These are phyloP conservation scores for Dalbergia oliveri DNA, from an alignment of 306 rosid species.

Conservation along the genomic window DNA sequence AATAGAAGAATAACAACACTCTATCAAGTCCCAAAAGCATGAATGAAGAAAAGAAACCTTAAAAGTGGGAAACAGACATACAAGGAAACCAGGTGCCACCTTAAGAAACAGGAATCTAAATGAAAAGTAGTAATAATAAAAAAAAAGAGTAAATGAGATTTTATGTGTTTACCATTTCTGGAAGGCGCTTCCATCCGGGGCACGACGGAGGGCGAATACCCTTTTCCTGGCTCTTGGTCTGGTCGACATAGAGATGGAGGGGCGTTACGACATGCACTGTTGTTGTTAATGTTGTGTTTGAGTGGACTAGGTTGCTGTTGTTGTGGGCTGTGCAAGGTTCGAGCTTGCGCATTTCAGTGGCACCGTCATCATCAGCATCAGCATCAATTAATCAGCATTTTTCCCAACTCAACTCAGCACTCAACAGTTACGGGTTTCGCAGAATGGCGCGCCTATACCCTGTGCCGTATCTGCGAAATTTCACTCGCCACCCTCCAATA, in stretches of 20 bases:
- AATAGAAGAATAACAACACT: not conserved
- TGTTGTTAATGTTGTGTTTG: not conserved
- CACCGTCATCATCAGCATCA: not conserved
- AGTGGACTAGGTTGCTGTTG: not conserved
- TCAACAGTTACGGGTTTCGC: too few relatives aligned
- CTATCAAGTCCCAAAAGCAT: not conserved
- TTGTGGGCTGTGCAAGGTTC: not conserved
- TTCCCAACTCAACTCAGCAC: too few relatives aligned
- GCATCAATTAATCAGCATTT: not conserved
- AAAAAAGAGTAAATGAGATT: too few relatives aligned
- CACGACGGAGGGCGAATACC: conserved; percentile 55
- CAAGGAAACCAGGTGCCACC: not conserved
- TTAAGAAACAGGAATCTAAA: not conserved
- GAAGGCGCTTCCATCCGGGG: conserved; percentile 72
- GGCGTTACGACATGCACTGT: conserved; percentile 28
- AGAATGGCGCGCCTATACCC: too few relatives aligned
- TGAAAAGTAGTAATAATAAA: not conserved
- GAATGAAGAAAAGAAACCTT: not conserved
- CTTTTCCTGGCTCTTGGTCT: conserved; percentile 58
- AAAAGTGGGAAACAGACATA: not conserved
- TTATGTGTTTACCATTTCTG: conserved; percentile 54
- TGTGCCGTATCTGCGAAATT: too few relatives aligned
- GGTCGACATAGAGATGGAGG: conserved; percentile 45
- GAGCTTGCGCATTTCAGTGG: too few relatives aligned
- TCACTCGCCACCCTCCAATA: too few relatives aligned